These are phyloP conservation scores for Botrytis cinerea DNA, from an alignment of 2,329 filamentous ascomycete genomes.

Conservation along the genomic window DNA sequence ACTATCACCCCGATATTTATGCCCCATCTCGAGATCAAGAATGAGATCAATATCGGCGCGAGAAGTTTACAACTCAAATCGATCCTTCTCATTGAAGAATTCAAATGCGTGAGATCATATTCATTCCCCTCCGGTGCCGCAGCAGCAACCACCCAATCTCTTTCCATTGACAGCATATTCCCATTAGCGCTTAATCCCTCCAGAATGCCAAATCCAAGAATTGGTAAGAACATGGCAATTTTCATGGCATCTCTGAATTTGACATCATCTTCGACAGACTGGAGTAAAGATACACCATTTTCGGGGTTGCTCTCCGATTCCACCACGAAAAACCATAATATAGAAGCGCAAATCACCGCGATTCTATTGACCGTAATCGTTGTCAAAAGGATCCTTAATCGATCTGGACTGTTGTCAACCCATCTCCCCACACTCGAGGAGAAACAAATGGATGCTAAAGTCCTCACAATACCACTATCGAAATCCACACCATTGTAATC, in stretches of 20 bases:
- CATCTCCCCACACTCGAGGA: slow-evolving; percentile 47
- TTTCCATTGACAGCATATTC: slow-evolving; percentile 51
- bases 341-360: slow-evolving; percentile 46
- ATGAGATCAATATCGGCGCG: slow-evolving; percentile 53
- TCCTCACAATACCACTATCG: slow-evolving; percentile 42
- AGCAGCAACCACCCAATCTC: slow-evolving; percentile 49
- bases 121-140: slow-evolving; percentile 40
- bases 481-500: neutral
- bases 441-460: slow-evolving; percentile 46
- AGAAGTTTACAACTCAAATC: slow-evolving; percentile 59
- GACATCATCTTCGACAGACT: neutral
- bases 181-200: slow-evolving; percentile 47
- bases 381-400: slow-evolving; percentile 46
- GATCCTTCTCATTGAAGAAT: slow-evolving; percentile 57
- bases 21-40: slow-evolving; percentile 48
- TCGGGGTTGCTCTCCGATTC: slow-evolving; percentile 2
- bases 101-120: slow-evolving; percentile 49
- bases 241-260: slow-evolving; percentile 33
- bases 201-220: slow-evolving; percentile 45
- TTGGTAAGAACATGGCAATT: slow-evolving; percentile 41
- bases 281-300: neutral
- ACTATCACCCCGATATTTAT: slow-evolving; percentile 49
- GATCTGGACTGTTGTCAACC: slow-evolving; percentile 46
- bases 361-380: slow-evolving; percentile 48
- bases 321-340: slow-evolving; percentile 46